Conservation (phyloP, 225 moss, liverwort and hornwort genomes). For the Bryum argenteum region DNA sequence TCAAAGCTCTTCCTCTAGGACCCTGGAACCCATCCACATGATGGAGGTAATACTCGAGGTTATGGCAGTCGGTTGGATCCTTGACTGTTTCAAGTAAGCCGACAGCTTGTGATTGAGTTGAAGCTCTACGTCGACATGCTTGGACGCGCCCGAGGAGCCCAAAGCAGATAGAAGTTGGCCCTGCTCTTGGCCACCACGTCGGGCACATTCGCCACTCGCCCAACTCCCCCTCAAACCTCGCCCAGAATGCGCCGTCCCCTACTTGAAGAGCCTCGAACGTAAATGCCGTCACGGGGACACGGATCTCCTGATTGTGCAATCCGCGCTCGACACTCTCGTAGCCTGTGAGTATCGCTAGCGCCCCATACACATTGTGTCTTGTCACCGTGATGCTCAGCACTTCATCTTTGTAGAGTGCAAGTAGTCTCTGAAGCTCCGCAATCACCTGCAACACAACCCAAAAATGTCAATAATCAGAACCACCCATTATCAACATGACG, state of each 20-base stretch:
- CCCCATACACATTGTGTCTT: conserved; percentile 73
- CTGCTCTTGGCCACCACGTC: conserved; percentile 59
- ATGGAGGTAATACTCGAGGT: conserved; percentile 57
- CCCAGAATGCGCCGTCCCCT: conserved; percentile 54
- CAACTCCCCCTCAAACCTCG: conserved; percentile 37
- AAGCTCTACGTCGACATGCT: conserved; percentile 53
- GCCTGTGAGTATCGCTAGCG: conserved; percentile 59
- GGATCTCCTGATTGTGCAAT: conserved; percentile 30
- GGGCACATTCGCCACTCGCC: conserved; percentile 56
- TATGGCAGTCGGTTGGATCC: conserved; percentile 49
- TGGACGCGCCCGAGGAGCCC: conserved; percentile 40
- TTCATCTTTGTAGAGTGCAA: conserved; percentile 51
- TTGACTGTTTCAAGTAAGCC: conserved; percentile 36
- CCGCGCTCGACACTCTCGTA: conserved; percentile 56
- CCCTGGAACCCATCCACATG: conserved; percentile 48
- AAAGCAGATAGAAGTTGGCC: conserved; percentile 45
- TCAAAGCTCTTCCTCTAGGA: conserved; percentile 37
- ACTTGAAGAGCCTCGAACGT: conserved; percentile 61
- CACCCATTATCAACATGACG: not conserved
- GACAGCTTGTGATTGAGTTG: conserved; percentile 47
- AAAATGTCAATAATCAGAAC: not conserved
- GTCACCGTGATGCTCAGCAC: conserved; percentile 64
- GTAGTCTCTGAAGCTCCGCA: conserved; percentile 42
- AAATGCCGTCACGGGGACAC: conserved; percentile 54
- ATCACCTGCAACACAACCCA: conserved; percentile 42